A percentile compares a stretch with the other conserved stretches of the same genome.
Evolutionary conservation across 208 protist species (phyloP).

Genomic region (Acanthamoeba lenticulata): DNA sequence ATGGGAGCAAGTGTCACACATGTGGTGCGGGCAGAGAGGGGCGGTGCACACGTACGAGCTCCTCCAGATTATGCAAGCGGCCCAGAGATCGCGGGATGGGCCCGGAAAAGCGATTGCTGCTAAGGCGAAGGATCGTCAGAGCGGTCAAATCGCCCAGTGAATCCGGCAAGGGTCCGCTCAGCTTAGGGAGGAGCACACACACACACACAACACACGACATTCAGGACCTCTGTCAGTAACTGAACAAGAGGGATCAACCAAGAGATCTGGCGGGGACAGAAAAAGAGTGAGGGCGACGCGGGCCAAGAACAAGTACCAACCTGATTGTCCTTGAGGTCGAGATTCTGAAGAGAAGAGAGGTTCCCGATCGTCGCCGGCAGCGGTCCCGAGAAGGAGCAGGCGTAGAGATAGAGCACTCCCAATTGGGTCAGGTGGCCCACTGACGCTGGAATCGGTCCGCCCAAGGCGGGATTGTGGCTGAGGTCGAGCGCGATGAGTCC

Average conservation of each 20-base stretch:
- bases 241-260: too few species aligned
- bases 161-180: not conserved
- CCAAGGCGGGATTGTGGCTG: not conserved
- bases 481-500: not conserved
- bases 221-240: too few species aligned
- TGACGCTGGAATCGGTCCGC: not conserved
- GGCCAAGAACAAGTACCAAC: not conserved
- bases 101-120: not conserved
- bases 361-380: not conserved
- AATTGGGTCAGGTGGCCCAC: not conserved
- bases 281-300: too few species aligned
- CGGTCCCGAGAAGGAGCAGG: not conserved
- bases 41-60: not conserved
- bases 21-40: not conserved
- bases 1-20: too few species aligned
- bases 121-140: not conserved
- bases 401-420: not conserved
- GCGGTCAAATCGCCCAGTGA: not conserved
- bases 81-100: not conserved
- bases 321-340: slow-evolving; percentile 23
- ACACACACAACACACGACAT: too few species aligned
- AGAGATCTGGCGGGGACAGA: too few species aligned
- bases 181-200: not conserved
- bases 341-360: not conserved
- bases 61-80: not conserved